These are phyloP conservation scores for Peribolospora baueri DNA, from an alignment of 768 basidiomycete species.

Conservation along the genomic window DNA sequence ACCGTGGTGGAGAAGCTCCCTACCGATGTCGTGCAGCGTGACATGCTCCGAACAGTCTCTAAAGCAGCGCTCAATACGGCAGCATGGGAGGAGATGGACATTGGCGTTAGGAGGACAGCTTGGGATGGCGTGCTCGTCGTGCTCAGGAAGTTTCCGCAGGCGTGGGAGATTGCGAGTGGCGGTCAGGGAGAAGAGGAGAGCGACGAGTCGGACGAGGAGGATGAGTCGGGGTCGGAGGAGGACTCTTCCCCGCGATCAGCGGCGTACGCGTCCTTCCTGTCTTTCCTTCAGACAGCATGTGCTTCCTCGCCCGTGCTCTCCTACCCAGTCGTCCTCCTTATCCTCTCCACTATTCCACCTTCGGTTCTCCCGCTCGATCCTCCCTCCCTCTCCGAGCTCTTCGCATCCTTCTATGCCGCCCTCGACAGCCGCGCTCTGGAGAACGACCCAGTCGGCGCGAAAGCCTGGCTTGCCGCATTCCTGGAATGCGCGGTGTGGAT, in stretches of 20 bases:
- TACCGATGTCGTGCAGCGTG: too few relatives aligned
- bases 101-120: not conserved
- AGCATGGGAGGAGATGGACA: slow-evolving; percentile 5
- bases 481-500: slow-evolving; percentile 47
- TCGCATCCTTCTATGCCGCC: slow-evolving; percentile 61
- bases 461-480: slow-evolving; percentile 40
- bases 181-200: slow-evolving; percentile 18
- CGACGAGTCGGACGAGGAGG: slow-evolving; percentile 9
- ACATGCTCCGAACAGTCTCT: too few relatives aligned
- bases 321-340: slow-evolving; percentile 56
- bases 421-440: slow-evolving; percentile 41
- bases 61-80: too few relatives aligned
- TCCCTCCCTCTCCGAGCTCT: slow-evolving; percentile 29
- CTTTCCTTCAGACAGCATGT: slow-evolving; percentile 37
- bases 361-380: slow-evolving; percentile 17
- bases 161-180: slow-evolving; percentile 6
- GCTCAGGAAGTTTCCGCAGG: slow-evolving; percentile 4
- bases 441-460: slow-evolving; percentile 27
- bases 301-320: slow-evolving; percentile 55
- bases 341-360: slow-evolving; percentile 55
- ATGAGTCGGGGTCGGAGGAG: not conserved
- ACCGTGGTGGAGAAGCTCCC: too few relatives aligned
- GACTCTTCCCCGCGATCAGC: not conserved
- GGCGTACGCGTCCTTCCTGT: slow-evolving; percentile 19
- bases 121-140: not conserved